Conservation (phyloP, 768 basidiomycete species). For the Pisolithus marmoratus region DNA sequence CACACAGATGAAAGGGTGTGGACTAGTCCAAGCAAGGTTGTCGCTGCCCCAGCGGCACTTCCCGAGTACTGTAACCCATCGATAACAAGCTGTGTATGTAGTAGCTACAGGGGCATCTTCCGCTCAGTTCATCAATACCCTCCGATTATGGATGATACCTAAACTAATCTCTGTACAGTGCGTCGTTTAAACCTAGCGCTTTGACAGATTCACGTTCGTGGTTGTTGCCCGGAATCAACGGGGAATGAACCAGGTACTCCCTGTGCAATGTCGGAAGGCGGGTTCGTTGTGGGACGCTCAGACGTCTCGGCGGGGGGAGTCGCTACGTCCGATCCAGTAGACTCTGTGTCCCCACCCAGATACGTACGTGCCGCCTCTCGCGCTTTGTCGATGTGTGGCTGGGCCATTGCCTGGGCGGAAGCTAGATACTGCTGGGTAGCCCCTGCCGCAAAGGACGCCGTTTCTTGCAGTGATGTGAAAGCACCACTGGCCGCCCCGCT, state of each 20-base stretch:
- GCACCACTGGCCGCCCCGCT: conserved; percentile 28
- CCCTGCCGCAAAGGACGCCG: conserved; percentile 24
- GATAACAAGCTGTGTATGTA: too few relatives aligned
- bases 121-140: too few relatives aligned
- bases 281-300: conserved; percentile 27
- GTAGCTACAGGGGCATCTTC: too few relatives aligned
- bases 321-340: conserved; percentile 1
- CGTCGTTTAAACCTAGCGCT: neutral
- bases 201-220: neutral
- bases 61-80: too few relatives aligned
- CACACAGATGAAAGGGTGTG: too few relatives aligned
- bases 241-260: conserved; percentile 23
- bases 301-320: conserved; percentile 2
- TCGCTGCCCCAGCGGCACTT: too few relatives aligned
- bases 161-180: too few relatives aligned
- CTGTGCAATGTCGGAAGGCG: conserved; percentile 32
- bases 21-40: too few relatives aligned
- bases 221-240: conserved; percentile 14
- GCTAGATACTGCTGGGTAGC: conserved; percentile 28
- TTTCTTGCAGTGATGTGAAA: conserved; percentile 25
- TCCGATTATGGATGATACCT: too few relatives aligned
- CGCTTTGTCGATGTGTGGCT: conserved; percentile 29
- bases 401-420: conserved; percentile 13
- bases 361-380: conserved; percentile 13
- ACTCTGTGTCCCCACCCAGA: conserved; percentile 7